Percentiles rank a stretch among this genome's conserved stretches.
phyloP scores from a whole-genome alignment of 2,329 filamentous ascomycete species.

The Elsinoe ampelina region DNA sequence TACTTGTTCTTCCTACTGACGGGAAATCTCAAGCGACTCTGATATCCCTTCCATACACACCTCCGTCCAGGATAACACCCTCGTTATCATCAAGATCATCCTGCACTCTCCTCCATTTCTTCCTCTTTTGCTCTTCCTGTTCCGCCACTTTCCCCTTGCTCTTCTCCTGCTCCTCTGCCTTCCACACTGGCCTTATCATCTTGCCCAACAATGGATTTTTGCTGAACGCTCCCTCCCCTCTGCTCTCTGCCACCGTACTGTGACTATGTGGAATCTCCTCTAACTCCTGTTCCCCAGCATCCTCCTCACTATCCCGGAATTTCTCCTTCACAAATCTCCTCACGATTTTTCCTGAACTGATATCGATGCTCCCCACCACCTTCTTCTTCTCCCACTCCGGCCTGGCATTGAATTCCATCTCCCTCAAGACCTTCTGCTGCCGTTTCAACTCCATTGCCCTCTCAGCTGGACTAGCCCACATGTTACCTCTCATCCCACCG shows the following conservation, averaged over 20 bases:
- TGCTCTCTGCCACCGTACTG: slow-evolving; percentile 17
- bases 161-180: slow-evolving; percentile 32
- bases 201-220: slow-evolving; percentile 58
- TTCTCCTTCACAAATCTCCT: slow-evolving; percentile 55
- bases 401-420: slow-evolving; percentile 76
- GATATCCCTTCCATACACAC: slow-evolving; percentile 22
- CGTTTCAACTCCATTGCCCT: slow-evolving; percentile 72
- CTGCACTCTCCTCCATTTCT: slow-evolving; percentile 42
- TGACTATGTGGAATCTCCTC: slow-evolving; percentile 21
- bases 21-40: neutral
- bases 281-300: slow-evolving; percentile 25
- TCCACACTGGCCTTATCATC: slow-evolving; percentile 54
- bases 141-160: slow-evolving; percentile 41
- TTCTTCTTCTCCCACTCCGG: slow-evolving; percentile 84
- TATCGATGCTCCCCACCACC: slow-evolving; percentile 76
- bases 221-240: slow-evolving; percentile 50
- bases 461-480: slow-evolving; percentile 80
- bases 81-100: slow-evolving; percentile 47
- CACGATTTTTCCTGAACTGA: slow-evolving; percentile 68
- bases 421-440: slow-evolving; percentile 72
- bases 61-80: slow-evolving; percentile 44
- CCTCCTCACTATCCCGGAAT: slow-evolving; percentile 43
- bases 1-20: no score
- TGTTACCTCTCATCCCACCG: slow-evolving; percentile 36
- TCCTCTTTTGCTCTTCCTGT: slow-evolving; percentile 27